Conservation (phyloP, 78 protist genomes). For the Dictyostelium citrinum region DNA sequence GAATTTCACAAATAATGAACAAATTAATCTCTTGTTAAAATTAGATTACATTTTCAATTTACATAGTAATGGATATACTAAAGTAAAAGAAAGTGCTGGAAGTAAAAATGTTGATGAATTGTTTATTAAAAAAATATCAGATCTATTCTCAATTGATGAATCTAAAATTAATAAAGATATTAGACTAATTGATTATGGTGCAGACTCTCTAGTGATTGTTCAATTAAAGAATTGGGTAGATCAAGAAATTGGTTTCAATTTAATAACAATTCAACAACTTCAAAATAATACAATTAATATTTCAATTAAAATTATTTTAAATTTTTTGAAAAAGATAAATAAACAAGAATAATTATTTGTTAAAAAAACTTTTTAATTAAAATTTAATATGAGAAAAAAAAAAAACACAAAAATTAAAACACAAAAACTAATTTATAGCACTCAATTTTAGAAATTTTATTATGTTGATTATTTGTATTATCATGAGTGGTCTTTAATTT, state of each 20-base stretch:
- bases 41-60: not conserved
- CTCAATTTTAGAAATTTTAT: too few species aligned
- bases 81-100: not conserved
- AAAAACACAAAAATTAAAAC: too few species aligned
- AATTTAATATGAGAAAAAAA: too few species aligned
- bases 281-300: not conserved
- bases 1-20: not conserved
- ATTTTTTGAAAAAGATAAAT: not conserved
- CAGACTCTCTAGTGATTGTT: not conserved
- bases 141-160: constrained; percentile 2
- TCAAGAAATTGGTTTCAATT: not conserved
- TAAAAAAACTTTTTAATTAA: too few species aligned
- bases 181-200: constrained; percentile 19
- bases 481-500: too few species aligned
- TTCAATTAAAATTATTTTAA: not conserved
- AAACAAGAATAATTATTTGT: too few species aligned
- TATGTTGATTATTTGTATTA: too few species aligned
- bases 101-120: not conserved
- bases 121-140: constrained; percentile 25
- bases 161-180: not conserved
- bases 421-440: too few species aligned
- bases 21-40: not conserved
- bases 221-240: constrained; percentile 24
- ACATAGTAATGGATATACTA: not conserved
- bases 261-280: not conserved